Evolutionary conservation across 2,329 filamentous ascomycete species (phyloP), one percentile per base, ranked within the genome.

Genomic region (Penicillium sp.): DNA sequence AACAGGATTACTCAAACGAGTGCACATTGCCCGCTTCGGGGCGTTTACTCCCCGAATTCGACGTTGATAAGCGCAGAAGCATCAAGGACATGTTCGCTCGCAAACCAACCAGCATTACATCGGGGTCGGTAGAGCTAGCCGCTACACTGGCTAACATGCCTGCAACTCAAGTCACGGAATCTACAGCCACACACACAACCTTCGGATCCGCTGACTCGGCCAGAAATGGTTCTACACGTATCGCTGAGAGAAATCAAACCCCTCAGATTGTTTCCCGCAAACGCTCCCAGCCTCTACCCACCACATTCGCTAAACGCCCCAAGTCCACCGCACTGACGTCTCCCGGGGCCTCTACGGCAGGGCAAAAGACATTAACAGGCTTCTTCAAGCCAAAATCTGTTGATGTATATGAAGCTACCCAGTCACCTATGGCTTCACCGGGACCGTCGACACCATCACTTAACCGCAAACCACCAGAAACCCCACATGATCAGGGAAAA

Each of bases 61-160:
- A 67, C 27, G 41, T 67, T 16, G 86, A 92, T 68, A 87, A 88
- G 58, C 85, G 94, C 21, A 84, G 85, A 63, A 96, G 81, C 70
- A 97, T 99, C 69, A 90, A 88, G 65, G 92, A 96, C 69, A 97
- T 99, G 94, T 97, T 97, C 70, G 80, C 80, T 58, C 86, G 82
- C 65, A 87, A 83, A 64, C 70, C 82, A 47, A 61, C 74, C 23
- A 59, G 38, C 19, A n/a, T 34, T 10, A 44, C 56, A n/a, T 60
- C 57, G 23, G 61, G 54, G 31, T 63, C 66, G 52, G 50, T 57
- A 3, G 33, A 5, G 43, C 50, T 19, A 8, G 27, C 48, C 21
- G 27, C 43, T 9, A 25, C 50, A 8, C 36, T 31, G 15, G 38
- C 43, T 8, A 29, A 25, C 23, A 40, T 43, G 11, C 10, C 33